Base-by-base conservation (phyloP, 208 protist genomes). In the Strigomonas culicis region DNA sequence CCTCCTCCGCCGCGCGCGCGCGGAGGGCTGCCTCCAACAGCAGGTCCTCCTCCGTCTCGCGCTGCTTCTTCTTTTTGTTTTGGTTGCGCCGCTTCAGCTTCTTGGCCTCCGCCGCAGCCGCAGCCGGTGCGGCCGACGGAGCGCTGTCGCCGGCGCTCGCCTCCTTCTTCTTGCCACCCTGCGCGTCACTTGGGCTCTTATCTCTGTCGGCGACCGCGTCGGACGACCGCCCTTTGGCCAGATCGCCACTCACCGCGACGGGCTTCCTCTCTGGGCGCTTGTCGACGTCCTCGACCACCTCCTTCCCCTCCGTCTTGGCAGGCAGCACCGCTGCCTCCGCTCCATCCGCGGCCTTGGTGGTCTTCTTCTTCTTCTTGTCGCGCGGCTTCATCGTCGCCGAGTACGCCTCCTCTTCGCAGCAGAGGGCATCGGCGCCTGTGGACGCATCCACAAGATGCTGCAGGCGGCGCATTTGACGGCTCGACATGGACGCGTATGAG, bases 381-480 rank as follows among this genome's bases (percentile, higher is more conserved):
- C 55, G 60, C 1, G 59, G 13, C 62, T 72, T 71, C 74, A 79
- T 72, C 1, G 79, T 82, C 25, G 19, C 44, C 1, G 69, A 55
- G 47, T 66, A 13, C n/a, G 49, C 30, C 13, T 68, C 52, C 34
- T 68, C 68, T 11, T 70, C 66, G 17, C 61, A 63, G 43, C 70
- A 67, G 51, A 79, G 70, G 15, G 47, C 79, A 57, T 94, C 88
- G n/a, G 80, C 79, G 11, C 70, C 86, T 27, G 84, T 89, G 28
- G 82, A 84, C 53, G 84, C 59, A 49, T 77, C 77, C 66, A 93
- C 83, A 32, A 95, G 60, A 22, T 86, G 75, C 67, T 93, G 79
- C 64, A 95, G 63, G 1, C 86, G 75, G 13, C 85, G 79, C 56
- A 95, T 75, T 50, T 95, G 90, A 15, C 86, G 79, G 25, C 73